Conservation (phyloP, 345 rosid species). For the Populus tremula region DNA sequence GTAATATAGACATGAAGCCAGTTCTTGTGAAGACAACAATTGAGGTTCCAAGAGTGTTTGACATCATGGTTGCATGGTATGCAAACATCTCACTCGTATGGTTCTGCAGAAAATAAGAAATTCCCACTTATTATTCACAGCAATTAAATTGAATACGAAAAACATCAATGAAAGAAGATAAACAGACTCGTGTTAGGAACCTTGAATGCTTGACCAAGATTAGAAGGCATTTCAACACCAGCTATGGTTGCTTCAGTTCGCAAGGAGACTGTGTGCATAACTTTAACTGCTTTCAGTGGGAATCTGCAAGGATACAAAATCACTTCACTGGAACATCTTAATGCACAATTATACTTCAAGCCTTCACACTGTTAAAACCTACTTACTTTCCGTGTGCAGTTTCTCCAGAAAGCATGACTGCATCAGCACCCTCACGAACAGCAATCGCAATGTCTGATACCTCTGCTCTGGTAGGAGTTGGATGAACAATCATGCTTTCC, state of each 20-base stretch:
- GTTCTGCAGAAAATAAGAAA: slow-evolving; percentile 50
- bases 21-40: slow-evolving; percentile 95
- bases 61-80: slow-evolving; percentile 99
- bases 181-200: slow-evolving; percentile 20
- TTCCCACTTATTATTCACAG: slow-evolving; percentile 9
- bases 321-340: not conserved
- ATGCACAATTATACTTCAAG: not conserved
- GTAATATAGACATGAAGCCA: slow-evolving; percentile 88
- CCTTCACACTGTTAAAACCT: not conserved
- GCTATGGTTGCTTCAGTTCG: slow-evolving; percentile 89
- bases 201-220: slow-evolving; percentile 90
- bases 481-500: slow-evolving; percentile 99
- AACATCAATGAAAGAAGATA: not conserved
- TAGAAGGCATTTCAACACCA: slow-evolving; percentile 73
- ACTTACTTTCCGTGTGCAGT: slow-evolving; percentile 98
- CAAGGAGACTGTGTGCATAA: slow-evolving; percentile 93
- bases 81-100: slow-evolving; percentile 99
- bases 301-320: slow-evolving; percentile 46
- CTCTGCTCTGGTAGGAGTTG: slow-evolving; percentile 97
- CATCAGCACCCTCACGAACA: slow-evolving; percentile 97
- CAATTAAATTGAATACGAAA: slow-evolving; percentile 4
- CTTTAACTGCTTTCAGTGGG: slow-evolving; percentile 94
- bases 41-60: slow-evolving; percentile 95
- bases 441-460: slow-evolving; percentile 99
- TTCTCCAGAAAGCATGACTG: slow-evolving; percentile 99